A percentile compares a stretch with the other conserved stretches of the same genome.
Evolutionary conservation across 2,329 filamentous ascomycete genomes (phyloP).

Genomic region (Byssothecium circinans): DNA sequence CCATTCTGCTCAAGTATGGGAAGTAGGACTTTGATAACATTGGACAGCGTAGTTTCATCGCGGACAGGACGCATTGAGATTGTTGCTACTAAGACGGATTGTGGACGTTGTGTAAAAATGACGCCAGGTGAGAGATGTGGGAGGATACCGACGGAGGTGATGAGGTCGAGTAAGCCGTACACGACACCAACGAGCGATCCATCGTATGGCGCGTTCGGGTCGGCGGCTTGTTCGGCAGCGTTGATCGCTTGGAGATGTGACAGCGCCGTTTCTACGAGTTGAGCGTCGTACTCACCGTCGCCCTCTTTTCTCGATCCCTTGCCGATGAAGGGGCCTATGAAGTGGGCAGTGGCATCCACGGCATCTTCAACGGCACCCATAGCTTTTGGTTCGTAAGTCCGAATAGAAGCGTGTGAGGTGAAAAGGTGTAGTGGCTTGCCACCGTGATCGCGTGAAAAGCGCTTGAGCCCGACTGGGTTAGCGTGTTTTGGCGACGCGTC

Average conservation of each 20-base stretch:
- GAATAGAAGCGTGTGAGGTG: slow-evolving; percentile 19
- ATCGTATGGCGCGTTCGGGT: slow-evolving; percentile 42
- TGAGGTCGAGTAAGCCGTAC: slow-evolving; percentile 43
- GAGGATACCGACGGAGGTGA: slow-evolving; percentile 37
- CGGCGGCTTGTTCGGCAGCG: slow-evolving; percentile 31
- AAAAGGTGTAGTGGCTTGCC: slow-evolving; percentile 17
- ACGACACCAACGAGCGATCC: slow-evolving; percentile 41
- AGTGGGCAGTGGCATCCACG: slow-evolving; percentile 37
- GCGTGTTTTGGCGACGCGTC: slow-evolving; percentile 17
- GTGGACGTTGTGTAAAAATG: slow-evolving; percentile 36
- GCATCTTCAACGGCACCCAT: slow-evolving; percentile 38
- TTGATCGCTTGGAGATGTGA: slow-evolving; percentile 39
- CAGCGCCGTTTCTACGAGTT: slow-evolving; percentile 33
- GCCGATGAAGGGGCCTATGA: slow-evolving; percentile 35
- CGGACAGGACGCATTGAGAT: slow-evolving; percentile 12
- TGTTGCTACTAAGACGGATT: slow-evolving; percentile 31
- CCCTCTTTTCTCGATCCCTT: slow-evolving; percentile 11
- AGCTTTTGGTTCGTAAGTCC: not conserved
- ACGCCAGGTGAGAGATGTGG: slow-evolving; percentile 39
- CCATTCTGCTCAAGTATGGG: slow-evolving; percentile 30
- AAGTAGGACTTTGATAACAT: slow-evolving; percentile 20
- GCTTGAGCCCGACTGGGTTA: slow-evolving; percentile 4
- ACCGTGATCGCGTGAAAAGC: slow-evolving; percentile 8
- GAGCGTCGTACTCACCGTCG: slow-evolving; percentile 10
- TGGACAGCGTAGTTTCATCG: slow-evolving; percentile 16